Conservation (phyloP, 352 stramenopile species). For the Phytophthora macrochlamydospora region DNA sequence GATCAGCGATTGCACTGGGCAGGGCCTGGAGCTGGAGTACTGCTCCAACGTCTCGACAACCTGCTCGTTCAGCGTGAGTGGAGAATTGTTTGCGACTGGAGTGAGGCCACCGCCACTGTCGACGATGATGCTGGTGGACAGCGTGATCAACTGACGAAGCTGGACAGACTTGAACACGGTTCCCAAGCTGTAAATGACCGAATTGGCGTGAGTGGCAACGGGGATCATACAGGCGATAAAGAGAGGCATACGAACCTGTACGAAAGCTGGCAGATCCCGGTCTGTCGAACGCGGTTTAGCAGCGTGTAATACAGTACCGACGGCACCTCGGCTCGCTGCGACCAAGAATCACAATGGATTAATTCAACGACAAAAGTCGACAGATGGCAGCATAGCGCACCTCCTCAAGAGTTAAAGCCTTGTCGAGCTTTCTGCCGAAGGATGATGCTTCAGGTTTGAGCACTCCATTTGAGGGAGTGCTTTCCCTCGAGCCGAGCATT, state of each 20-base stretch:
- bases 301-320: conserved; percentile 77
- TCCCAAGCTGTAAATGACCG: conserved; percentile 30
- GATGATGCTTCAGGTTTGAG: conserved; percentile 10
- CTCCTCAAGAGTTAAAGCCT: conserved; percentile 53
- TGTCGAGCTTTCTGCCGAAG: conserved; percentile 18
- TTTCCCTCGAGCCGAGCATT: conserved; percentile 27
- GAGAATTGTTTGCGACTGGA: background rate
- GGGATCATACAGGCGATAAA: background rate
- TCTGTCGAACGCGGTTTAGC: conserved; percentile 69
- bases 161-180: conserved; percentile 47
- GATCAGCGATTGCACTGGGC: conserved; percentile 66
- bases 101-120: conserved; percentile 38
- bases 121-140: conserved; percentile 66
- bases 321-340: conserved; percentile 57
- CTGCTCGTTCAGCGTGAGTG: conserved; percentile 47
- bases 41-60: conserved; percentile 54
- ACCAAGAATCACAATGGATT: conserved; percentile 3
- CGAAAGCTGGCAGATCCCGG: conserved; percentile 67
- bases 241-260: conserved; percentile 37
- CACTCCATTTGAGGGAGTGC: conserved; percentile 16
- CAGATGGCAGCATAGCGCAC: conserved; percentile 23
- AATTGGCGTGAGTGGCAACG: conserved; percentile 7
- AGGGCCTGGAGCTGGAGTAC: conserved; percentile 17
- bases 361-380: background rate
- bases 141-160: conserved; percentile 59